These are phyloP conservation scores for Cyamopsis tetragonoloba DNA, from an alignment of 306 rosid genomes.

Conservation along the genomic window DNA sequence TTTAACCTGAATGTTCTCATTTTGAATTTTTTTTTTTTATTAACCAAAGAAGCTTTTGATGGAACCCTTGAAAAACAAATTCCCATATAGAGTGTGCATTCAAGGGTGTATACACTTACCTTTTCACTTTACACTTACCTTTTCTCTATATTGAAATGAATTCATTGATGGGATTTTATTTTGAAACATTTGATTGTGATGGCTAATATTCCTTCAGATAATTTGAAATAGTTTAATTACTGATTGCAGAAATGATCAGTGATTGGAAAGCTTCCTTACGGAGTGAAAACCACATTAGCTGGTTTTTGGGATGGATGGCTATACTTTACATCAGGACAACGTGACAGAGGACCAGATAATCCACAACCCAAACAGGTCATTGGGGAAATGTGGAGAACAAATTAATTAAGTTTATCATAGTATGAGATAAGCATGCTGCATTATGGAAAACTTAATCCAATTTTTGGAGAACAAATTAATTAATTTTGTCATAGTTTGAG, in stretches of 20 bases:
- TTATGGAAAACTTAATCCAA: too few species aligned
- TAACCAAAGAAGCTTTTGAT: neutral
- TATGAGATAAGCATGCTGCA: too few species aligned
- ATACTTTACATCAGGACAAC: slow-evolving; percentile 87
- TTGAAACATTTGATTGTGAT: neutral
- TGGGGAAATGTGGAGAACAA: slow-evolving; percentile 79
- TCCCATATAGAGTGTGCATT: slow-evolving; percentile 84
- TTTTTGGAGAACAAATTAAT: too few species aligned
- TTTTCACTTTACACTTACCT: too few species aligned
- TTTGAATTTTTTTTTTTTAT: too few species aligned
- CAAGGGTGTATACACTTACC: too few species aligned
- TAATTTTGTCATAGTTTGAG: too few species aligned
- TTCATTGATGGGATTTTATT: neutral
- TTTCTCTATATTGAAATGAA: neutral
- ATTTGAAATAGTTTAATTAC: neutral
- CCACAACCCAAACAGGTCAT: slow-evolving; percentile 78
- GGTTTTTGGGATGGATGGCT: slow-evolving; percentile 84
- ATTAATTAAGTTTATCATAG: too few species aligned
- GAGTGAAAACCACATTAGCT: slow-evolving; percentile 78
- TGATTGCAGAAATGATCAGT: slow-evolving; percentile 78
- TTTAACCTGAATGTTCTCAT: slow-evolving; percentile 15
- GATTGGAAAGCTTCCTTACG: slow-evolving; percentile 88
- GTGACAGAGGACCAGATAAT: slow-evolving; percentile 90
- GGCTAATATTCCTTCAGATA: neutral
- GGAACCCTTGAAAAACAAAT: slow-evolving; percentile 36